Evolutionary conservation across 2,329 filamentous ascomycete species (phyloP).

Genomic region (Rhynchosporium graminicola): DNA sequence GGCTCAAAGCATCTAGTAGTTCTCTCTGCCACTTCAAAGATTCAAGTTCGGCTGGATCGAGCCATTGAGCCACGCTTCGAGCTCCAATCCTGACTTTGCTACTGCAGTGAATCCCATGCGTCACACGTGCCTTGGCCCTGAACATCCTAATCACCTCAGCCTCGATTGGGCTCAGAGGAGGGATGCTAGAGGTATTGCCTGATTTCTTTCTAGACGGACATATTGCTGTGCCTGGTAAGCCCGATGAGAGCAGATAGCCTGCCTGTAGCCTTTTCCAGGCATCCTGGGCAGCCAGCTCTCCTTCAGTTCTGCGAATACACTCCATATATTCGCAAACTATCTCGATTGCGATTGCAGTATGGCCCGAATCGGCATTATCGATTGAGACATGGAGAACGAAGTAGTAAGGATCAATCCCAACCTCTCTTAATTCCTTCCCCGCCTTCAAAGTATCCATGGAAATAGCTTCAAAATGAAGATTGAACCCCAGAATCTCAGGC

Average conservation of each 20-base stretch:
- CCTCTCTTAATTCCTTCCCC: conserved; percentile 47
- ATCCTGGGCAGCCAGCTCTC: conserved; percentile 37
- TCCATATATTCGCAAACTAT: conserved; percentile 45
- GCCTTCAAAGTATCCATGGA: conserved; percentile 45
- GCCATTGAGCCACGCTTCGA: conserved; percentile 45
- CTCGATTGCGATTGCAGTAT: conserved; percentile 49
- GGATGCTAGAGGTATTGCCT: conserved; percentile 3
- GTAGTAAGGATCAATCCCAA: conserved; percentile 48
- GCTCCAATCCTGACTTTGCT: conserved; percentile 45
- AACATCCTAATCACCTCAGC: conserved; percentile 41
- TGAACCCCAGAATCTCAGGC: conserved; percentile 53
- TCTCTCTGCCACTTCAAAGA: conserved; percentile 40
- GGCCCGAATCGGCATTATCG: conserved; percentile 51
- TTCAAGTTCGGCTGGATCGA: conserved; percentile 41
- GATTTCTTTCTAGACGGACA: conserved; percentile 15
- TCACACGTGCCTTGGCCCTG: conserved; percentile 42
- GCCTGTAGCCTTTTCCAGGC: conserved; percentile 48
- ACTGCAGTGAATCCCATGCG: conserved; percentile 45
- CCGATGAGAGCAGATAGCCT: conserved; percentile 44
- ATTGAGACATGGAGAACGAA: conserved; percentile 54
- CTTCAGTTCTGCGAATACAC: conserved; percentile 34
- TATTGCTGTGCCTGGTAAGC: conserved; percentile 19
- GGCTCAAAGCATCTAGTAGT: conserved; percentile 43
- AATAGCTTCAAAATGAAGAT: conserved; percentile 50
- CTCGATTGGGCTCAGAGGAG: conserved; percentile 22